These are phyloP conservation scores for Neurospora pannonica DNA, from an alignment of 495 filamentous ascomycete species.

Conservation along the genomic window DNA sequence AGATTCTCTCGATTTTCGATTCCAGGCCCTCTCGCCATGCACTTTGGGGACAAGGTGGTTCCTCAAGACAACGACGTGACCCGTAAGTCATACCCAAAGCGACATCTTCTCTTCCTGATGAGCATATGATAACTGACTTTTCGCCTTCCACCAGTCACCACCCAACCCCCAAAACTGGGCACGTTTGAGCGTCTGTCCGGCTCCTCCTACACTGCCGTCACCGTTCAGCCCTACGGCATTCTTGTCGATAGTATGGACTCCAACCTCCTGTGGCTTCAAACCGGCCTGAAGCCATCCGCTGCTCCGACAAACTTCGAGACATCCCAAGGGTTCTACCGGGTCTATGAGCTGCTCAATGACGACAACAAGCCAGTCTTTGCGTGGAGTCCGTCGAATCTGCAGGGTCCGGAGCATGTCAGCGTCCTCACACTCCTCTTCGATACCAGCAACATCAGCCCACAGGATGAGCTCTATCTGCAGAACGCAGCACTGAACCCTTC, in stretches of 20 bases:
- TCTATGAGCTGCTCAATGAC: not conserved
- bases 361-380: not conserved
- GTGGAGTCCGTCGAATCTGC: not conserved
- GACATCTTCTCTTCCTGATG: not conserved
- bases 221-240: conserved; percentile 21
- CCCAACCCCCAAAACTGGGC: conserved; percentile 12
- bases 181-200: conserved; percentile 18
- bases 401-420: not conserved
- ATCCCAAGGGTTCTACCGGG: not conserved
- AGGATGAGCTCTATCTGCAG: not conserved
- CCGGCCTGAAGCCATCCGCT: conserved; percentile 25
- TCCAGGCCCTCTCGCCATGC: not conserved
- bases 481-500: not conserved
- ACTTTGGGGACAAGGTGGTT: not conserved
- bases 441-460: not conserved
- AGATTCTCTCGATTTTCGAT: conserved; percentile 16
- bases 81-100: not conserved
- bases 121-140: not conserved
- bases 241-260: conserved; percentile 38
- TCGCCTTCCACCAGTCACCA: conserved; percentile 3
- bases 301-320: conserved; percentile 20
- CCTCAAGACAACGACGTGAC: not conserved
- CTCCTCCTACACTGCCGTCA: conserved; percentile 21
- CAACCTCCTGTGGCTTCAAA: conserved; percentile 36
- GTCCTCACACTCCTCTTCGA: not conserved